A percentile compares a stretch with the other conserved stretches of the same genome.
Conservation (phyloP, 108 stramenopile species). For the Skeletonema menzelii region DNA sequence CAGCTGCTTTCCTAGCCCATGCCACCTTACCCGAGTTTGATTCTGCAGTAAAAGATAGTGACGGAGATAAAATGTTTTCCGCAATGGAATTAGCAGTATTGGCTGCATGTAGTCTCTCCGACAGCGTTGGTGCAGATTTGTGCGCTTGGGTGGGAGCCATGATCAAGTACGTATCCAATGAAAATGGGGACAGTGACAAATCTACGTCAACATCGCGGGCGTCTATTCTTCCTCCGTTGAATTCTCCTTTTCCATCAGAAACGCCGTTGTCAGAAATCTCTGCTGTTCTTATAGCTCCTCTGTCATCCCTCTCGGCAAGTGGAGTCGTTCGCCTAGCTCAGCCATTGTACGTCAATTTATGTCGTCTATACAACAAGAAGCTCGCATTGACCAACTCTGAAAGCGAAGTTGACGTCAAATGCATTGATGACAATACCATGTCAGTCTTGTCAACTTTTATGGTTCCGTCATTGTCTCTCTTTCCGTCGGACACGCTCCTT, state of each 20-base stretch:
- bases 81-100: constrained; percentile 23
- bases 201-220: not conserved
- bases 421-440: constrained; percentile 35
- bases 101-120: constrained; percentile 38
- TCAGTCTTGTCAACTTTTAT: constrained; percentile 54
- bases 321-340: constrained; percentile 59
- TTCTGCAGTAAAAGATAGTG: not conserved
- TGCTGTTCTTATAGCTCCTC: constrained; percentile 17
- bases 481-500: constrained; percentile 65
- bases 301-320: constrained; percentile 38
- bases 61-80: constrained; percentile 9
- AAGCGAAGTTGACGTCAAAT: constrained; percentile 22
- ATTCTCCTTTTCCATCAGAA: constrained; percentile 2
- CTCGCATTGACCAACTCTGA: not conserved
- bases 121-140: constrained; percentile 29
- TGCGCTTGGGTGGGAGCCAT: constrained; percentile 26
- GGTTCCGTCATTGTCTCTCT: constrained; percentile 71
- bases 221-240: not conserved
- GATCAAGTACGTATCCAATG: constrained; percentile 3
- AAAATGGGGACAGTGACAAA: not conserved
- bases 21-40: constrained; percentile 17
- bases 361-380: constrained; percentile 40
- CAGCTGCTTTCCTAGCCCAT: constrained; percentile 35
- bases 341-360: constrained; percentile 62
- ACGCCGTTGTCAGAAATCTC: constrained; percentile 28